Evolutionary conservation across 768 basidiomycete species (phyloP).

Genomic region (Tricholomella constricta): DNA sequence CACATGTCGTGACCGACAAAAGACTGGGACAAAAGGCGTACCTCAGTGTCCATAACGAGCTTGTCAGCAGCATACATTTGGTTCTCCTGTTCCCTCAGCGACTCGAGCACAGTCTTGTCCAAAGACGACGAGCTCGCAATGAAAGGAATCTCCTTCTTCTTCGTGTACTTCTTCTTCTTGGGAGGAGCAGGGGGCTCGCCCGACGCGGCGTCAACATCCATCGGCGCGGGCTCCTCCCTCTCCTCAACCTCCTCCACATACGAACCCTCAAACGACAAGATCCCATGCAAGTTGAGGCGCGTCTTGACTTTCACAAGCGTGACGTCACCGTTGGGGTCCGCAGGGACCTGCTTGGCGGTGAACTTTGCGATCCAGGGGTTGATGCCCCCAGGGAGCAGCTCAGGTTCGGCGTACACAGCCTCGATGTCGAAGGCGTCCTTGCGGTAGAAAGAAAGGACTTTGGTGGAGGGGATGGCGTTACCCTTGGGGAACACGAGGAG

Average conservation of each 20-base stretch:
- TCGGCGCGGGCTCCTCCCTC: slow-evolving; percentile 66
- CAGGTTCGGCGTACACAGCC: slow-evolving; percentile 77
- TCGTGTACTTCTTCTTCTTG: slow-evolving; percentile 86
- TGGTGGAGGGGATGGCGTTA: slow-evolving; percentile 89
- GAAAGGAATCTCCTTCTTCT: slow-evolving; percentile 82
- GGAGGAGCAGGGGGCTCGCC: slow-evolving; percentile 48
- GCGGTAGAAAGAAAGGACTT: slow-evolving; percentile 94
- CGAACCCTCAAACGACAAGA: slow-evolving; percentile 83
- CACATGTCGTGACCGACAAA: background rate
- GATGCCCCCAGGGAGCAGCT: slow-evolving; percentile 70
- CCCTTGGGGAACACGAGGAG: slow-evolving; percentile 87
- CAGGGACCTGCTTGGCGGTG: slow-evolving; percentile 79
- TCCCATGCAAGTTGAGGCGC: slow-evolving; percentile 81
- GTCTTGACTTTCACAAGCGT: slow-evolving; percentile 90
- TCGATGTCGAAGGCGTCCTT: slow-evolving; percentile 87
- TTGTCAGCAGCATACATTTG: slow-evolving; percentile 91
- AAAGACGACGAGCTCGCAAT: slow-evolving; percentile 64
- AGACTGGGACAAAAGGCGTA: slow-evolving; percentile 33
- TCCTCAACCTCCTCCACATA: slow-evolving; percentile 86
- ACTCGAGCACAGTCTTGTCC: slow-evolving; percentile 64
- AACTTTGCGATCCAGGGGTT: slow-evolving; percentile 87
- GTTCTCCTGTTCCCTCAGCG: slow-evolving; percentile 77
- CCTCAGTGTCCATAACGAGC: slow-evolving; percentile 97
- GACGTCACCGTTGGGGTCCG: slow-evolving; percentile 68
- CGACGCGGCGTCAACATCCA: slow-evolving; percentile 62